Evolutionary conservation across 2,329 filamentous ascomycete species (phyloP).

Genomic region (Penicillium sp.): DNA sequence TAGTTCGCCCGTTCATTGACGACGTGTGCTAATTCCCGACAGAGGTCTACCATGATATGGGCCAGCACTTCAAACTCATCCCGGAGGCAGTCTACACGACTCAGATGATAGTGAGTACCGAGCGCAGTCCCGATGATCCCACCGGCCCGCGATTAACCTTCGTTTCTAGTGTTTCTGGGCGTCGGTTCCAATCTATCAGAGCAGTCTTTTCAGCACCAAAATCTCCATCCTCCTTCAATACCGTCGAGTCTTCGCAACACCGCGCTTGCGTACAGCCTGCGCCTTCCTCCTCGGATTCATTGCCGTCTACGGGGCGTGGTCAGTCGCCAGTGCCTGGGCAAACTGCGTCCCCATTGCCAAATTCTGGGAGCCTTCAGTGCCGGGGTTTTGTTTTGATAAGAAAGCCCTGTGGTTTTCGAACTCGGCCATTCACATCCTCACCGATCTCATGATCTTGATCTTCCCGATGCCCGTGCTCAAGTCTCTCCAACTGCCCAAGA

Average conservation of each 20-base stretch:
- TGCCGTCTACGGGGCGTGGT: conserved; percentile 33
- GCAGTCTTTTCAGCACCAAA: conserved; percentile 34
- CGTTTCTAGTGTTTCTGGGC: conserved; percentile 30
- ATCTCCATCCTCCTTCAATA: conserved; percentile 39
- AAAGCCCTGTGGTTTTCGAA: conserved; percentile 46
- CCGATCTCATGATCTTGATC: conserved; percentile 42
- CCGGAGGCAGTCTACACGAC: conserved; percentile 15
- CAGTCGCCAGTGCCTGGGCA: conserved; percentile 31
- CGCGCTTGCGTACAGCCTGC: conserved; percentile 32
- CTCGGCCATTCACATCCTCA: conserved; percentile 43
- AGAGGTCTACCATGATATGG: conserved; percentile 33
- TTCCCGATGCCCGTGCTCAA: conserved; percentile 45
- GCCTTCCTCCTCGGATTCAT: conserved; percentile 34
- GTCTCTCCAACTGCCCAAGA: conserved; percentile 38
- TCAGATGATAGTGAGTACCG: conserved; percentile 28
- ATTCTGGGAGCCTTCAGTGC: conserved; percentile 28
- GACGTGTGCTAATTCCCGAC: background rate
- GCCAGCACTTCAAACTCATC: conserved; percentile 23
- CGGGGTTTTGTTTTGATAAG: conserved; percentile 39
- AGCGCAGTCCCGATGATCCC: background rate
- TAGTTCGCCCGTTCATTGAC: background rate
- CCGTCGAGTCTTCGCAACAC: conserved; percentile 34
- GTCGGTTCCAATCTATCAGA: conserved; percentile 35
- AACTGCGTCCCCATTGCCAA: conserved; percentile 31
- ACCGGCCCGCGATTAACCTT: no score